Base-by-base conservation (phyloP, 75 land plant genomes). In the Azolla pinnata region DNA sequence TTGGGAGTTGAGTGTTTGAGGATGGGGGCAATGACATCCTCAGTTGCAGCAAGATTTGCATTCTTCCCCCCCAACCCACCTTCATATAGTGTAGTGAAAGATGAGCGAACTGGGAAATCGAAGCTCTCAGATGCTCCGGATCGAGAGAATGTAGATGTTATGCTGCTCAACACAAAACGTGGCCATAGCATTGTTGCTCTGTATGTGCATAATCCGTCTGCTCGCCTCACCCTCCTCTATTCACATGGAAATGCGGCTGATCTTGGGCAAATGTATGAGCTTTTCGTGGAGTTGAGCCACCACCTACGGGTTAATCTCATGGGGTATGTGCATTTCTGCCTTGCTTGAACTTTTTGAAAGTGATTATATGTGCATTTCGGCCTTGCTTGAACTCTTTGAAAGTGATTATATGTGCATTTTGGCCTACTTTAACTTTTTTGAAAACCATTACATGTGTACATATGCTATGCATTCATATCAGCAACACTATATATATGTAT, bases 241-340 rank as follows among this genome's bases (percentile, higher is more conserved):
- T 83, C 86, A 1, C 86, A 83, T 52, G 86, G 86, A 0, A 83
- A 83, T 34, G 83, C 86, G 1, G 86, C 86, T 18, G 86, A 83
- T 70, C 49, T 83, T 17, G 86, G 86, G 8, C 86, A 83, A 67
- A 76, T 83, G 83, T 83, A 80, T 38, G 84, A 83, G 65, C 84
- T 83, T 30, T 83, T 83, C 55, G 49, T 80, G 44, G 74, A 83
- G 56, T 51, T 83, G 18, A 76, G 84, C 66, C 44, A 68, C 44
- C 86, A 80, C 32, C 69, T 83, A 31, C 61, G 79, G 8, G 84
- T 83, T 29, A 83, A 83, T 56, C 48, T 83, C 16, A 26, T 83
- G 61, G 86, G 83, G 86, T 81, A 64, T 31, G 71, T 34, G n/a
- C n/a, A n/a, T n/a, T n/a, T n/a, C n/a, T n/a, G n/a, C n/a, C n/a